Evolutionary conservation across 352 stramenopile species (phyloP).

Genomic region (Phytophthora foliorum): DNA sequence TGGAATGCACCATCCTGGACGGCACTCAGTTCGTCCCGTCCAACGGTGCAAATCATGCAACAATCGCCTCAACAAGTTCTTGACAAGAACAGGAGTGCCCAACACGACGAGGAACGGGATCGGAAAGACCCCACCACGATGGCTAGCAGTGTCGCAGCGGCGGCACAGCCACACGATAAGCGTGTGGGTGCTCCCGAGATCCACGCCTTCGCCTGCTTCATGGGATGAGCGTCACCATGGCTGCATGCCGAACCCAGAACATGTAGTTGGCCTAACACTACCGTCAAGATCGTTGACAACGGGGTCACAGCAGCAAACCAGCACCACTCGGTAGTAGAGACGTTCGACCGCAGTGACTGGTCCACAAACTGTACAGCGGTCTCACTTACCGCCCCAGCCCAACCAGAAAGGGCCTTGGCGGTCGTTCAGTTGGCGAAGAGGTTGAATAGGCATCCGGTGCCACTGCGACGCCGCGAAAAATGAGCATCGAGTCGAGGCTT

Average conservation of each 20-base stretch:
- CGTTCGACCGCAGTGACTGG: constrained; percentile 28
- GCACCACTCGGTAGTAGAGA: constrained; percentile 10
- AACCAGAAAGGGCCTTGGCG: constrained; percentile 18
- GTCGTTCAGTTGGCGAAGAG: constrained; percentile 24
- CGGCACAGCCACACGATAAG: constrained; percentile 7
- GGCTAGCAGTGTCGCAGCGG: constrained; percentile 15
- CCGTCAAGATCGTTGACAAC: constrained; percentile 2
- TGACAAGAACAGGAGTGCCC: background rate
- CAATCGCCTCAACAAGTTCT: constrained; percentile 15
- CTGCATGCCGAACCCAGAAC: too few relatives aligned
- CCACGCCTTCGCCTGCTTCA: constrained; percentile 23
- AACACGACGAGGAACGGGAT: constrained; percentile 35
- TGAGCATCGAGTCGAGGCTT: constrained; percentile 3
- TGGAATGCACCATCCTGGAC: constrained; percentile 18
- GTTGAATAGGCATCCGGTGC: constrained; percentile 2
- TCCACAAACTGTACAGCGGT: constrained; percentile 15
- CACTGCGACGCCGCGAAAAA: constrained; percentile 8
- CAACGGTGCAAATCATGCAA: constrained; percentile 25
- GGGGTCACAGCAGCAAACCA: constrained; percentile 13
- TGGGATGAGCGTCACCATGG: constrained; percentile 14
- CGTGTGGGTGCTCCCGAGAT: constrained; percentile 17
- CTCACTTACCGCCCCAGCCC: constrained; percentile 16
- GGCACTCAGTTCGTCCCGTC: constrained; percentile 8
- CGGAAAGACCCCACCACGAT: constrained; percentile 31
- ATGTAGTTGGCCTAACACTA: too few relatives aligned